Evolutionary conservation across 257 asterid species (phyloP), one percentile per base, ranked within the genome.

Genomic region (Catharanthus roseus): DNA sequence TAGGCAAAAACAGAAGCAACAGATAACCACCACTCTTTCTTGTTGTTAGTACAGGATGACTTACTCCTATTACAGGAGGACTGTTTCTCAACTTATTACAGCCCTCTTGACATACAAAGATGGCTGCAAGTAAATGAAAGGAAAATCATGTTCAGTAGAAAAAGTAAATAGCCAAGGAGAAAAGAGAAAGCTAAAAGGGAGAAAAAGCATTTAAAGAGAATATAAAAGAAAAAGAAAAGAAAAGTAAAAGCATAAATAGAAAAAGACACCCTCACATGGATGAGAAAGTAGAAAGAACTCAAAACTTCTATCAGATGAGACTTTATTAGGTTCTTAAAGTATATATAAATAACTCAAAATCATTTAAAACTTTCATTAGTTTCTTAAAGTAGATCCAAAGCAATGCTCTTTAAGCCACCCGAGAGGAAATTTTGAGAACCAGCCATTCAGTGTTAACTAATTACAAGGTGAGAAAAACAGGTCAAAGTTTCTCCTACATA

Each of bases 231-330:
- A 53, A 42, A 53, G 42, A 58, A 78, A 71, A 57, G 34, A 24
- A 76, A 62, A 41, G 45, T 66, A 72, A 76, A 76, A 68, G 57
- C 56, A 36, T 39, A 55, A 55, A 80, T 75, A 71, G 78, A 83
- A 83, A 83, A 84, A 51, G 85, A 73, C 77, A 75, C 77, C 36
- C 67, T 83, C 91, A 81, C 86, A 88, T 83, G 90, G 83, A 71
- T 68, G 66, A 74, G 31, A 78, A 86, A 85, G 87, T 78, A 38
- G 80, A 75, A 81, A 55, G 72, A 80, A 75, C 55, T 26, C 13
- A 49, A 41, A 45, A 67, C 42, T 24, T 41, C 55, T 7, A 24
- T 38, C 41, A 26, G 62, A 80, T 74, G 67, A 68, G 60, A 64
- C 80, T 78, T 86, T 79, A 72, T 38, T 63, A 64, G 26, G 72